Conservation (phyloP, 1,284 basidiomycete genomes). For the Naganishia sp. region DNA sequence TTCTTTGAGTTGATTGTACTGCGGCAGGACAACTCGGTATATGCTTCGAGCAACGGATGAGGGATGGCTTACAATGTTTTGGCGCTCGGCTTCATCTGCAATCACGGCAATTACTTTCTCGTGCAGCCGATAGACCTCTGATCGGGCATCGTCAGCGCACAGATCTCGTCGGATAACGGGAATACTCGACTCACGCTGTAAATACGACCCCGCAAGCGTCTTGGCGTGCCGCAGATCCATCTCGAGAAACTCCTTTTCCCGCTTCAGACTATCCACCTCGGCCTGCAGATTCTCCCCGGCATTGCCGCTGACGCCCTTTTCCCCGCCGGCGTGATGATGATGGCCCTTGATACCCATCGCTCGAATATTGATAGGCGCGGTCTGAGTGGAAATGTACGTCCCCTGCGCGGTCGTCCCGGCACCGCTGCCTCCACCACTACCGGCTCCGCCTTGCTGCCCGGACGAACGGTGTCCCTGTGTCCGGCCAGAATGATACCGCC, state of each 20-base stretch:
- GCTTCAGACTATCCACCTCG: slow-evolving; percentile 30
- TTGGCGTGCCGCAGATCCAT: slow-evolving; percentile 28
- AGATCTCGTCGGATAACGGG: not conserved
- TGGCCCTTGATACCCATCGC: slow-evolving; percentile 7
- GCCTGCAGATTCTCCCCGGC: slow-evolving; percentile 17
- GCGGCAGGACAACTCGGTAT: not conserved
- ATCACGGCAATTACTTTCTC: slow-evolving; percentile 29
- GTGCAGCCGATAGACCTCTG: slow-evolving; percentile 33
- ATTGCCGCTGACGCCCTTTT: not conserved
- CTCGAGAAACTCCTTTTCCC: slow-evolving; percentile 25
- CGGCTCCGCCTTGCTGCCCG: not conserved
- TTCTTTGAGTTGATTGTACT: slow-evolving; percentile 30
- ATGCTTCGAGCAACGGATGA: not conserved
- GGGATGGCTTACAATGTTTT: slow-evolving; percentile 28
- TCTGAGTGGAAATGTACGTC: slow-evolving; percentile 10
- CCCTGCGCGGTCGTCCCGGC: not conserved
- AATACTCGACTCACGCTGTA: slow-evolving; percentile 29
- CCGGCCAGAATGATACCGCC: slow-evolving; percentile 9
- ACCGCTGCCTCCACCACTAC: not conserved
- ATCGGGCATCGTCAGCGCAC: not conserved
- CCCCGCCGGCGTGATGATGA: not conserved
- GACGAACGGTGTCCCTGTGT: not conserved
- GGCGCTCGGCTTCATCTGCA: slow-evolving; percentile 33
- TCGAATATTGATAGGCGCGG: slow-evolving; percentile 12
- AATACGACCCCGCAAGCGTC: slow-evolving; percentile 23